Evolutionary conservation across 495 filamentous ascomycete species (phyloP).

Genomic region (Letharia columbiana): DNA sequence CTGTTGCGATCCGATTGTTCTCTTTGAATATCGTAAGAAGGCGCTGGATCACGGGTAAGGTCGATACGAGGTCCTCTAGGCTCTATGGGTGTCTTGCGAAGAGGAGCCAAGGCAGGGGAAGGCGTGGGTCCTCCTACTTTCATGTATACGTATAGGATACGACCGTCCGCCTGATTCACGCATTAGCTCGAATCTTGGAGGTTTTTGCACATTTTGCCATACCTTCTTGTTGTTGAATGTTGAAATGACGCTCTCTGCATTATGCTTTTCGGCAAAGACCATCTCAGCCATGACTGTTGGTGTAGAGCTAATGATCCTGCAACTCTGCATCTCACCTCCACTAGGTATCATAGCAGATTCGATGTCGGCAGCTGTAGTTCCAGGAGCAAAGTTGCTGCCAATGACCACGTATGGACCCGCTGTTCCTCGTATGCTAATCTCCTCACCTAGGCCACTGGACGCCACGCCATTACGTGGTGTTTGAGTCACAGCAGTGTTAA

Average conservation of each 20-base stretch:
- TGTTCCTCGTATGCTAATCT: conserved; percentile 69
- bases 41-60: conserved; percentile 21
- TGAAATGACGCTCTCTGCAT: conserved; percentile 69
- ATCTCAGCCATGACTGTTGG: conserved; percentile 85
- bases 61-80: conserved; percentile 27
- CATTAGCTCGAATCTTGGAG: conserved; percentile 10
- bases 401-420: conserved; percentile 78
- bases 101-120: conserved; percentile 26
- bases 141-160: conserved; percentile 65
- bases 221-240: conserved; percentile 86
- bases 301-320: conserved; percentile 56
- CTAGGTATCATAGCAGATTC: conserved; percentile 72
- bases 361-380: conserved; percentile 91
- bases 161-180: conserved; percentile 65
- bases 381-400: conserved; percentile 82
- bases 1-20: conserved; percentile 42
- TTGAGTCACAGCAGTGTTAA: conserved; percentile 30
- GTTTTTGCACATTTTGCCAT: conserved; percentile 21
- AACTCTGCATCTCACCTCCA: conserved; percentile 61
- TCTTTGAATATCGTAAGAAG: conserved; percentile 36
- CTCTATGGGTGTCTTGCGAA: conserved; percentile 29
- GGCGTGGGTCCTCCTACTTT: conserved; percentile 41
- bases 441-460: conserved; percentile 31
- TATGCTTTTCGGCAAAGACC: conserved; percentile 64
- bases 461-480: conserved; percentile 28